Evolutionary conservation across 2,329 filamentous ascomycete genomes (phyloP), one percentile per base, ranked within the genome.

Genomic region (Alternaria postmessia): DNA sequence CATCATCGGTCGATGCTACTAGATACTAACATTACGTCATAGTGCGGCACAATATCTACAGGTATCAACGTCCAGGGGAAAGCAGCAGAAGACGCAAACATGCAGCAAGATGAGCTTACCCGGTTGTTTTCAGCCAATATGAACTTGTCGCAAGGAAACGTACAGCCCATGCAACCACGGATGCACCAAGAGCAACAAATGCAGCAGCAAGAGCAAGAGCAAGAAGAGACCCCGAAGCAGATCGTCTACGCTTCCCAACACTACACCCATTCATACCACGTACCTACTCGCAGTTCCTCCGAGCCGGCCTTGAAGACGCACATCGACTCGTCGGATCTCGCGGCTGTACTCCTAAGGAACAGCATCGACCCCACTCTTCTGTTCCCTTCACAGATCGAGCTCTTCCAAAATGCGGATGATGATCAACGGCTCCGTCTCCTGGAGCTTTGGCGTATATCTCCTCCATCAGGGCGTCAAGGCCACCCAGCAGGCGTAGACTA

Each of bases 391-490:
- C 93, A 97, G 76, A 79, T 94, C 52, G 86, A 91, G 61, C 87
- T 97, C 41, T 96, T 96, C 83, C 87, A 87, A 66, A 88, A 89
- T 63, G 92, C 92, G 53, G 89, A 91, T 58, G 81, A 86, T 24
- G 84, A 89, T 43, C 92, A 96, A 77, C 88, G 90, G 71, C 81
- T 89, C 58, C 87, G 92, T 22, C 84, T 97, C 16, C 83, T 96
- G 39, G 90, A 96, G 76, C 87, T 96, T 16, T 97, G 93, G 93
- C 89, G 88, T 60, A 92, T 94, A 67, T 92, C 88, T 59, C 91
- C 91, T 22, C 91, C 91, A 0, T 63, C 71, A 36, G 74, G 76
- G n/a, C 68, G 74, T 14, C 75, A 76, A 49, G 73, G 73, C 4
- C 67, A 69, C 42, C 73, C 73, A 20, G 58, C 64, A 44, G 73